A percentile compares a stretch with the other conserved stretches of the same genome.
These are phyloP conservation scores for Cladobotryum protrusum DNA, from an alignment of 2,329 filamentous ascomycete species.

Conservation along the genomic window DNA sequence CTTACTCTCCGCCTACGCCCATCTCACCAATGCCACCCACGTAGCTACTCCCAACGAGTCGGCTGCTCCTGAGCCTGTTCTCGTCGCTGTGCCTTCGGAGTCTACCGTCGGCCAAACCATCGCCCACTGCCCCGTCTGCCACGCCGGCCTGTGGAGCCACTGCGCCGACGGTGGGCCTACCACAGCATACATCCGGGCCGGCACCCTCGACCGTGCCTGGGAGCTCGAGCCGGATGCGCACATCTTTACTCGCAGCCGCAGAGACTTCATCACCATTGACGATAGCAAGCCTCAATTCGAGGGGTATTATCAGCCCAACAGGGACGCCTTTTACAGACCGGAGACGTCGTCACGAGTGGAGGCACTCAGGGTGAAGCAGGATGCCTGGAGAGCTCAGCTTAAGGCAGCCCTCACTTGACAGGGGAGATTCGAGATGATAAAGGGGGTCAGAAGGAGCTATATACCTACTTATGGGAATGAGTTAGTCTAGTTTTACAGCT, in stretches of 20 bases:
- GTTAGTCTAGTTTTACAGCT: too few species aligned
- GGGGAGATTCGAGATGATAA: too few species aligned
- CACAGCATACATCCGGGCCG: conserved; percentile 34
- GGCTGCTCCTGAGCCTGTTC: conserved; percentile 15
- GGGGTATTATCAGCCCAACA: conserved; percentile 28
- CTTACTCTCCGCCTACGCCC: too few species aligned
- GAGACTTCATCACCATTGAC: conserved; percentile 31
- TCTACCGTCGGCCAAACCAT: conserved; percentile 36
- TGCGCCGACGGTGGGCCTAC: conserved; percentile 29
- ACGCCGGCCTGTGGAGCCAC: conserved; percentile 34
- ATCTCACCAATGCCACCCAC: too few species aligned
- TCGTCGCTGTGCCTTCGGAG: conserved; percentile 30
- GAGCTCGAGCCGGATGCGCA: conserved; percentile 39
- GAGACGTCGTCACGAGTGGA: conserved; percentile 26
- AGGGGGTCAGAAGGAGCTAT: too few species aligned
- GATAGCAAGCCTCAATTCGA: conserved; percentile 33
- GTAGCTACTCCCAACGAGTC: too few species aligned
- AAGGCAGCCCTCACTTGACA: too few species aligned
- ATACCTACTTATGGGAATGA: too few species aligned
- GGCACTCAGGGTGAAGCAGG: conserved; percentile 18
- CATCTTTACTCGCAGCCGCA: conserved; percentile 35
- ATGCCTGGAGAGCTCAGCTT: too few species aligned
- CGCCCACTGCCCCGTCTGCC: conserved; percentile 37
- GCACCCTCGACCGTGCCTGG: conserved; percentile 37
- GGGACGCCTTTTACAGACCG: conserved; percentile 25